Evolutionary conservation across 108 stramenopile genomes (phyloP), one percentile per base, ranked within the genome.

Genomic region (Mayamaea pseudoterrestris): DNA sequence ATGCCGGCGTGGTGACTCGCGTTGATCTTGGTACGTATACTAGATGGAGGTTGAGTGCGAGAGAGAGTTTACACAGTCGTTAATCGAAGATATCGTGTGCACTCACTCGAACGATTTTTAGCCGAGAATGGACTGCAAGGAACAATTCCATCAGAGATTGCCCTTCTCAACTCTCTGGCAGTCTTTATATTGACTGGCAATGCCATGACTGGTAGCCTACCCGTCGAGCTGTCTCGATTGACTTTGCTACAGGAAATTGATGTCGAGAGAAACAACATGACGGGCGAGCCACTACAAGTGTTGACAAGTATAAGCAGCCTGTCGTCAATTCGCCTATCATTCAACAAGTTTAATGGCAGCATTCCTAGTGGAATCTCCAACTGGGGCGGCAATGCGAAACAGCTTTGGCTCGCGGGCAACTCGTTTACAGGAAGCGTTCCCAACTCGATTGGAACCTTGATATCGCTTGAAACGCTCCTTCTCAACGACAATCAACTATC

Each of bases 391-490:
- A 20, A 8, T 6, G 3, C 20, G 5, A 42, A 54, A 16, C 61
- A 68, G 0, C 64, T 79, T 22, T 51, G 62, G 22, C 23, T 74
- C 27, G 76, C 72, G 27, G 44, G 51, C 30, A 61, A 71, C 32
- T 12, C 14, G 11, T 40, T 71, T 5, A 49, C 30, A 22, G 69
- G 69, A 25, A 43, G 63, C 2, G 12, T 71, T 5, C 69, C 69
- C 4, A 31, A 35, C 11, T 50, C 50, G 34, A 11, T 71, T 16
- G 69, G 63, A 5, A 55, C 36, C 27, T 55, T 71, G 12, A 21
- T 31, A 6, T 25, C 23, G 37, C 37, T 52, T 6, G 35, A n/a
- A 17, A 27, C 16, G 8, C 20, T 52, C 22, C 37, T 21, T 3
- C 27, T 20, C 5, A 16, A 35, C 20, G 20, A 36, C 12, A 52